Evolutionary conservation across 1,139 yeast species (phyloP), one percentile per base, ranked within the genome.

Genomic region (Candida frijolesensis): DNA sequence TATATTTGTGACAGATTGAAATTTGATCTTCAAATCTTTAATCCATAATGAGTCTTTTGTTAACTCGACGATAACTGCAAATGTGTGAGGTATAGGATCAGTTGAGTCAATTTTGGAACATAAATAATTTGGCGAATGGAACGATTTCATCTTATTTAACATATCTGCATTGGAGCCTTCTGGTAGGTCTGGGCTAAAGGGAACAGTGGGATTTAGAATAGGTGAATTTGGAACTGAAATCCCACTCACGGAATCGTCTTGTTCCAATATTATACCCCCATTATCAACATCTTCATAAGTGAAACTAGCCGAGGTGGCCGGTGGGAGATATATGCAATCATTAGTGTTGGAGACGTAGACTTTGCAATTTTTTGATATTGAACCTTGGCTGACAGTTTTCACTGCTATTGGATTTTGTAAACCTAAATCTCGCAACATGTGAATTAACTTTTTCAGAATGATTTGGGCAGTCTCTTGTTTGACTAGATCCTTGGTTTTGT

Each of bases 221-320:
- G 33, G 44, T 25, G 47, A 37, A 32, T 12, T 42, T 15, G 34
- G 18, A 33, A 8, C 18, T 18, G 39, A 18, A 11, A n/a, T 19
- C n/a, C 19, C 33, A 25, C 7, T 25, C 8, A 19, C 16, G 12
- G 11, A 25, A 34, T 27, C 38, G 15, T 43, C 45, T 22, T 34
- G 40, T n/a, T 25, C 33, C 8, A 34, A n/a, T 5, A 55, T 53
- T 1, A 57, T 60, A 1, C 74, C 72, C 7, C 75, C 80, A 56
- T 72, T 72, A 52, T 75, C 80, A 12, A 67, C 76, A 52, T 76
- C 81, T 53, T 75, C 80, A 56, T 75, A 74, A 10, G 79, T 73
- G 53, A 71, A 74, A 53, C 77, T 71, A 18, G 78, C 72, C 3
- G 78, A 68, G 18, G 69, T 63, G 0, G 80, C 72, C 4, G 80